A percentile compares a stretch with the other conserved stretches of the same genome.
These are phyloP conservation scores for Elongisporangium senticosum DNA, from an alignment of 352 stramenopile species.

Conservation along the genomic window DNA sequence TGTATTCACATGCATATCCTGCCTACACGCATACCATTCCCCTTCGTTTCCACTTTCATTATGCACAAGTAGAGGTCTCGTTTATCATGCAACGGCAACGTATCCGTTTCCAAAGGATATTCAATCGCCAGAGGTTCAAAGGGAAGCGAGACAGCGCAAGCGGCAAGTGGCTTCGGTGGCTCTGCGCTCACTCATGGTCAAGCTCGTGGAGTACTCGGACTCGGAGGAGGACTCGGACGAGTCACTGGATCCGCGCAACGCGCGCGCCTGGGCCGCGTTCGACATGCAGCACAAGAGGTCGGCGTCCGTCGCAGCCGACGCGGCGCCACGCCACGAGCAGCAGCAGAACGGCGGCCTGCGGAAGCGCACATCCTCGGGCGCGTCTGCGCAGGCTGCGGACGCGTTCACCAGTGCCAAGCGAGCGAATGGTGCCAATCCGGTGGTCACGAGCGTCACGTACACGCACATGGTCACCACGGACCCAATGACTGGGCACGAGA, in stretches of 20 bases:
- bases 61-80: not conserved
- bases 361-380: not conserved
- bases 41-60: too few species aligned
- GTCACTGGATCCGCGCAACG: not conserved
- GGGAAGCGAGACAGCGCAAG: constrained; percentile 1
- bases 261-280: not conserved
- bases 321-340: not conserved
- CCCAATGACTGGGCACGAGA: not conserved
- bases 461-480: not conserved
- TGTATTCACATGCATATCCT: not conserved
- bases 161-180: not conserved
- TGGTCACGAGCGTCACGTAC: not conserved
- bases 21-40: not conserved
- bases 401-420: not conserved
- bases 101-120: not conserved
- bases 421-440: not conserved
- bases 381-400: not conserved
- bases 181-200: not conserved
- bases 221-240: not conserved
- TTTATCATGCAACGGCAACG: not conserved
- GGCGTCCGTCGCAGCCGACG: not conserved
- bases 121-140: not conserved
- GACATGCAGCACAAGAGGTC: not conserved
- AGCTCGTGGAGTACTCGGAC: not conserved
- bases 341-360: not conserved